Percentiles rank a stretch among this genome's conserved stretches.
Conservation (phyloP, 441 rosid genomes). For the Corymbia citriodora region DNA sequence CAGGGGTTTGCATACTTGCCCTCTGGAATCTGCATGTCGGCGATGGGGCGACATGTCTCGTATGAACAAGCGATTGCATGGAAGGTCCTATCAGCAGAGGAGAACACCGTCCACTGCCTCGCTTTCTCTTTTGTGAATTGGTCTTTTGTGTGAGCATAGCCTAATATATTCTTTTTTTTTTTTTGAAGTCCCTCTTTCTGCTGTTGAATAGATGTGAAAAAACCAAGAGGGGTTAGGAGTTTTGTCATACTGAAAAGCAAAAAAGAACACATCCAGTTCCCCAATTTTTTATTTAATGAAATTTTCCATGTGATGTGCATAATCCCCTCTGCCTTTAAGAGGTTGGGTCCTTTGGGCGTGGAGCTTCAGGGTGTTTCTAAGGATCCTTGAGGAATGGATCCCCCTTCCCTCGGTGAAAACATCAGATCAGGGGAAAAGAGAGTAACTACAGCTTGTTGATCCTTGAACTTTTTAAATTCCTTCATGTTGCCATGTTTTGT, state of each 20-base stretch:
- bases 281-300: neutral
- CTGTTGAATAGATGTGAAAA: neutral
- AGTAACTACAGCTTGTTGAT: neutral
- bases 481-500: neutral
- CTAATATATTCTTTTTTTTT: conserved; percentile 2
- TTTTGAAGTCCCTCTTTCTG: neutral
- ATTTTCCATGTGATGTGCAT: neutral
- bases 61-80: conserved; percentile 86
- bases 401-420: neutral
- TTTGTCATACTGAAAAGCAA: neutral
- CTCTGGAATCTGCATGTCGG: conserved; percentile 81
- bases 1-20: conserved; percentile 80
- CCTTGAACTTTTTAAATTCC: neutral
- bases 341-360: neutral
- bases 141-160: conserved; percentile 73
- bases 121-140: conserved; percentile 88
- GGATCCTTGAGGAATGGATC: neutral
- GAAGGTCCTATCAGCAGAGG: conserved; percentile 77
- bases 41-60: conserved; percentile 83
- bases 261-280: neutral
- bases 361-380: neutral
- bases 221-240: neutral
- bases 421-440: neutral
- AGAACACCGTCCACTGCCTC: conserved; percentile 70
- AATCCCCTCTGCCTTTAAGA: neutral